A percentile compares a stretch with the other conserved stretches of the same genome.
Evolutionary conservation across 805 yeast species (phyloP).

Genomic region (Candida andamanensis): DNA sequence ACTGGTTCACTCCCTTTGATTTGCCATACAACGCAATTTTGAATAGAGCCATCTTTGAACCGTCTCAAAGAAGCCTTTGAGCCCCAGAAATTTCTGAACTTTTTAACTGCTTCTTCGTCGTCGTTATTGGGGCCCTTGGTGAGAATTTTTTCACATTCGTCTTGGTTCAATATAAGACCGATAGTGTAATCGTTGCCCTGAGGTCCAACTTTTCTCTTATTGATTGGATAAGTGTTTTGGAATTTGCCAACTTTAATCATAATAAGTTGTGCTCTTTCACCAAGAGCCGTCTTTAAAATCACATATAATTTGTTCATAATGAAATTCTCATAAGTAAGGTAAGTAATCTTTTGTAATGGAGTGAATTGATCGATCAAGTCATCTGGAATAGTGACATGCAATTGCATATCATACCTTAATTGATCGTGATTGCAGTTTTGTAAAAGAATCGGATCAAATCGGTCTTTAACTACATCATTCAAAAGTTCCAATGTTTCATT

Average conservation of each 20-base stretch:
- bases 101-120: constrained; percentile 49
- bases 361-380: constrained; percentile 48
- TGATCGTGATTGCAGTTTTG: constrained; percentile 48
- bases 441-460: constrained; percentile 75
- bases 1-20: constrained; percentile 53
- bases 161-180: constrained; percentile 66
- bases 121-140: constrained; percentile 78
- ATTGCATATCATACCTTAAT: constrained; percentile 61
- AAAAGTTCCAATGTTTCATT: constrained; percentile 59
- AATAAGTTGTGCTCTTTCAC: constrained; percentile 40
- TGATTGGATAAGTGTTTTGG: constrained; percentile 31
- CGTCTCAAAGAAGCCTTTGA: constrained; percentile 76
- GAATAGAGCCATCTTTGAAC: constrained; percentile 87
- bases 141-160: constrained; percentile 72
- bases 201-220: constrained; percentile 50
- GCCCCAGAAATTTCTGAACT: constrained; percentile 89
- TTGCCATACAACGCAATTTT: constrained; percentile 88
- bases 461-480: constrained; percentile 75
- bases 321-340: constrained; percentile 63
- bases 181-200: constrained; percentile 34
- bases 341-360: constrained; percentile 67
- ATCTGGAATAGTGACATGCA: constrained; percentile 48
- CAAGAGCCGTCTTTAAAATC: constrained; percentile 54
- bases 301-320: constrained; percentile 56
- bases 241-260: constrained; percentile 24